Evolutionary conservation across 495 filamentous ascomycete genomes (phyloP), one percentile per base, ranked within the genome.

Genomic region (Trypethelium eluteriae): DNA sequence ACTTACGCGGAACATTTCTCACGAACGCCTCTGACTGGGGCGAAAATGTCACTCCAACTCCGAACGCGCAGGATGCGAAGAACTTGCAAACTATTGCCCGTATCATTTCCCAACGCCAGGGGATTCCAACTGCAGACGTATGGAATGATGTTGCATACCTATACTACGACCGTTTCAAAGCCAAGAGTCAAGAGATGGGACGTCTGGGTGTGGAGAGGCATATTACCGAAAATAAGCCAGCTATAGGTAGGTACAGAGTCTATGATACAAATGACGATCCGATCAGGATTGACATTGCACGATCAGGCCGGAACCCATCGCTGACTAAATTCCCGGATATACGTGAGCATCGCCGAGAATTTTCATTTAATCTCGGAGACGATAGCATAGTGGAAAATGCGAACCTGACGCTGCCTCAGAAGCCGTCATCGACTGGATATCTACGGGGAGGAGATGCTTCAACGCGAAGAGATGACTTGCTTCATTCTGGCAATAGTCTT

Each of bases 281-380:
- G 6, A 53, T 59, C 3, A 9, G 32, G 5, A 7, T 6, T 59
- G 32, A 36, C 18, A 10, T 18, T 36, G 32, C 14, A 9, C 36
- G 7, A 2, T 9, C 11, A 36, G 32, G 36, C 9, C 53, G 14
- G 10, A 2, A 32, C 4, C 38, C 62, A 47, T 11, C 41, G 11
- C 62, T 63, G 11, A 63, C 34, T 41, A 41, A 14, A n/a, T 18
- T 32, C 3, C 18, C 62, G 38, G n/a, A 66, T 36, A 62, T 65
- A 14, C 61, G 57, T 35, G 62, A 41, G 11, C 59, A 53, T 3
- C 68, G 65, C 7, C 62, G 72, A 46, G 68, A 71, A 41, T 74
- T 76, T 67, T 75, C 74, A 5, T 76, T 78, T 62, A 71, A 73
- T 35, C 62, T 68, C 11, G 75, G 74, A 39, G 73, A 77, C 18